phyloP scores from a whole-genome alignment of 768 basidiomycete species.

The Agaricus sinodeliciosus region DNA sequence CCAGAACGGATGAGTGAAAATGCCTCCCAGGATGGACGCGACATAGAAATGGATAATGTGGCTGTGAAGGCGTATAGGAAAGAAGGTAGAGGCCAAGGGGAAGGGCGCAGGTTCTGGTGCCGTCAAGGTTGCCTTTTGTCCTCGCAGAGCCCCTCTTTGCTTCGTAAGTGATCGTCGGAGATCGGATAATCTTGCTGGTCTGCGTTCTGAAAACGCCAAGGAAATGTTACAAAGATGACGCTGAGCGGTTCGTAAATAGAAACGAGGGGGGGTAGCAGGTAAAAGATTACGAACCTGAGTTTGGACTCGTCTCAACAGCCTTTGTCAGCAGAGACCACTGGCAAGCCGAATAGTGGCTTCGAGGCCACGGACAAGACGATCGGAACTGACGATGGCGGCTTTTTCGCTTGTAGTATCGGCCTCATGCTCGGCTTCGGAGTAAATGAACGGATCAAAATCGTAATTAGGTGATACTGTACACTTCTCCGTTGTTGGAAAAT shows the following conservation, averaged over 20 bases:
- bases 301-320: not conserved
- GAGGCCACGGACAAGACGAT: not conserved
- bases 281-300: not conserved
- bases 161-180: not conserved
- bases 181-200: not conserved
- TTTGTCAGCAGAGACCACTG: not conserved
- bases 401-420: not conserved
- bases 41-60: not conserved
- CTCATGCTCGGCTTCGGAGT: not conserved
- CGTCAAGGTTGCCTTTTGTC: not conserved
- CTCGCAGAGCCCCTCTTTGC: not conserved
- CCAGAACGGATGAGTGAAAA: not conserved
- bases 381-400: not conserved
- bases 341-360: slow-evolving; percentile 4
- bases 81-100: not conserved
- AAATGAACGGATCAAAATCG: not conserved
- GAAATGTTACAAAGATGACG: not conserved
- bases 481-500: too few relatives aligned
- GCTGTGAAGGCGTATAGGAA: not conserved
- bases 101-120: not conserved
- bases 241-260: not conserved
- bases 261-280: not conserved
- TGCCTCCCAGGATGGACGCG: slow-evolving; percentile 4
- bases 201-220: not conserved
- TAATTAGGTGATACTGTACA: not conserved